Percentiles rank a stretch among this genome's conserved stretches.
These are phyloP conservation scores for Anisogramma anomala DNA, from an alignment of 2,329 filamentous ascomycete genomes.

Conservation along the genomic window DNA sequence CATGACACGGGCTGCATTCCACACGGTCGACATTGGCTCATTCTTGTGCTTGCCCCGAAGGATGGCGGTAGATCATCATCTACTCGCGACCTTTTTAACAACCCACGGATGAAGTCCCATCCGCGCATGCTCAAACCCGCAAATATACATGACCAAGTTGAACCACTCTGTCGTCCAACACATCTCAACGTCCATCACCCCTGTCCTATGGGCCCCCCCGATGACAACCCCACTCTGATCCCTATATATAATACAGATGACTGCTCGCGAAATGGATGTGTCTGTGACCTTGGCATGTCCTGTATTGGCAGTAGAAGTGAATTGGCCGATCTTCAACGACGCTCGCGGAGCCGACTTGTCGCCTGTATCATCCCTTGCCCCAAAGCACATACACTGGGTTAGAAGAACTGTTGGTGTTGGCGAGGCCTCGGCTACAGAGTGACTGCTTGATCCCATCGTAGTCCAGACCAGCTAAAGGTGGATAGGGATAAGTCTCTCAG, in stretches of 20 bases:
- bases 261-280: constrained; percentile 5
- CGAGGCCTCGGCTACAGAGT: too few species aligned
- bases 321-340: background rate
- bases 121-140: background rate
- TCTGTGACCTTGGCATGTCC: background rate
- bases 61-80: constrained; percentile 3
- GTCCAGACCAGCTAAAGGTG: too few species aligned
- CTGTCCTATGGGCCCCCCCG: background rate
- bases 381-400: background rate
- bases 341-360: background rate
- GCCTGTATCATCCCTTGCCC: background rate
- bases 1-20: too few species aligned
- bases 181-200: constrained; percentile 6
- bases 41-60: background rate
- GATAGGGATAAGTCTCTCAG: too few species aligned
- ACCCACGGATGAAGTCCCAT: background rate
- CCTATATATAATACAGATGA: constrained; percentile 11
- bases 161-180: background rate
- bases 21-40: too few species aligned
- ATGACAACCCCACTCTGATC: background rate
- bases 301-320: background rate
- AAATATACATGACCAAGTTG: background rate
- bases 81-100: background rate
- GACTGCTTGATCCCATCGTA: too few species aligned
- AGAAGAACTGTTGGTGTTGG: too few species aligned